Evolutionary conservation across 768 basidiomycete genomes (phyloP).

Genomic region (Rhodotorula graminis): DNA sequence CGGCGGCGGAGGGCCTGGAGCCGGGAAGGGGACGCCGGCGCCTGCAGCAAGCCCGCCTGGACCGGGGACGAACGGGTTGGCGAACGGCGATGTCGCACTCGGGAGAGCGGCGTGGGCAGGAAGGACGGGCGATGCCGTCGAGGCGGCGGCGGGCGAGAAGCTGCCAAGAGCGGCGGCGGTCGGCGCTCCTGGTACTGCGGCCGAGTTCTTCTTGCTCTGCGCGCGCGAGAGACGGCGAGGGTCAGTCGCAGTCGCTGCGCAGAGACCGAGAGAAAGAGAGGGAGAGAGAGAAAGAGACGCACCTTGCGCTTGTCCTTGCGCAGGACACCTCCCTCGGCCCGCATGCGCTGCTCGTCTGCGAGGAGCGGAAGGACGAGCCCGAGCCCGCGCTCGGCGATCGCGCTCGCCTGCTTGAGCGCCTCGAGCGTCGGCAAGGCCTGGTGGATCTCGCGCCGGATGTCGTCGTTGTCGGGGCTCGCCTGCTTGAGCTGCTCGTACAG

Average conservation of each 20-base stretch:
- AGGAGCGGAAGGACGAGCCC: conserved; percentile 30
- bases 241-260: neutral
- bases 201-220: conserved; percentile 4
- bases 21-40: neutral
- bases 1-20: neutral
- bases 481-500: conserved; percentile 33
- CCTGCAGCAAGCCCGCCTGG: neutral
- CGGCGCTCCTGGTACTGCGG: neutral
- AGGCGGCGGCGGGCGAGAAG: neutral
- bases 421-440: conserved; percentile 29
- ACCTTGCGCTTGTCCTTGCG: conserved; percentile 24
- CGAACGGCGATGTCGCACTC: neutral
- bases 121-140: neutral
- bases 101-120: neutral
- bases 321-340: conserved; percentile 2
- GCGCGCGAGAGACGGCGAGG: neutral
- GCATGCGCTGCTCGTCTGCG: conserved; percentile 32
- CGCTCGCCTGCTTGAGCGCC: conserved; percentile 13
- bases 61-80: neutral
- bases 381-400: conserved; percentile 31
- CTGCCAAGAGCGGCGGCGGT: neutral
- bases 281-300: neutral
- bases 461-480: conserved; percentile 14
- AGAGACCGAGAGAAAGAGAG: no score
- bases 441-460: conserved; percentile 25